A percentile compares a stretch with the other conserved stretches of the same genome.
phyloP scores from a whole-genome alignment of 2,329 filamentous ascomycete genomes.

The Bipolaris oryzae region DNA sequence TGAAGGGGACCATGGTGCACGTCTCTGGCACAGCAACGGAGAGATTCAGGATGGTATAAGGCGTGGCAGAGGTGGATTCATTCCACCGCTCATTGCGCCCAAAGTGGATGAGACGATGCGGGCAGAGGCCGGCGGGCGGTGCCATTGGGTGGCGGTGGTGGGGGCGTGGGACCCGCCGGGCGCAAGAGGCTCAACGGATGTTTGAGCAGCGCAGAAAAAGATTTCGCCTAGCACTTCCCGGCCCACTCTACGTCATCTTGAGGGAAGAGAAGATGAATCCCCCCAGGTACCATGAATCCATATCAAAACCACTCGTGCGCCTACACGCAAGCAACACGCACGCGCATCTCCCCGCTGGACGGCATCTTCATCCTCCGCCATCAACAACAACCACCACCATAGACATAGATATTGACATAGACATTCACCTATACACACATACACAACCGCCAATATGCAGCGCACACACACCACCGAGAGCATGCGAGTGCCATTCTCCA shows the following conservation, averaged over 20 bases:
- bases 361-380: neutral
- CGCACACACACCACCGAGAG: conserved; percentile 12
- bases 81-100: conserved; percentile 25
- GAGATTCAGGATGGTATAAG: conserved; percentile 10
- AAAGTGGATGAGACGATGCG: conserved; percentile 19
- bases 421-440: neutral
- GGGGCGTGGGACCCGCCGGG: conserved; percentile 29
- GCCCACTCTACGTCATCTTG: conserved; percentile 36
- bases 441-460: conserved; percentile 7
- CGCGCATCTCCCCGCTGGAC: conserved; percentile 15
- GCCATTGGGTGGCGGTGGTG: conserved; percentile 28
- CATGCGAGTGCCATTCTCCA: conserved; percentile 16
- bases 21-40: neutral
- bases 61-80: conserved; percentile 21
- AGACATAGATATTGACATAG: no score
- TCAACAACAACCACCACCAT: no score
- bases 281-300: neutral
- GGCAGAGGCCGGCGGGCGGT: conserved; percentile 23
- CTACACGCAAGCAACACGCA: neutral
- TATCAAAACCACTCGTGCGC: neutral
- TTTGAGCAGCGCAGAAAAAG: conserved; percentile 24
- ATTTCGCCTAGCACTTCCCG: conserved; percentile 36
- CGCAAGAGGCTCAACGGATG: conserved; percentile 32
- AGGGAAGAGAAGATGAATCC: conserved; percentile 7
- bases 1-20: neutral